Evolutionary conservation across 352 stramenopile genomes (phyloP).

Genomic region (Phytophthora kernoviae): DNA sequence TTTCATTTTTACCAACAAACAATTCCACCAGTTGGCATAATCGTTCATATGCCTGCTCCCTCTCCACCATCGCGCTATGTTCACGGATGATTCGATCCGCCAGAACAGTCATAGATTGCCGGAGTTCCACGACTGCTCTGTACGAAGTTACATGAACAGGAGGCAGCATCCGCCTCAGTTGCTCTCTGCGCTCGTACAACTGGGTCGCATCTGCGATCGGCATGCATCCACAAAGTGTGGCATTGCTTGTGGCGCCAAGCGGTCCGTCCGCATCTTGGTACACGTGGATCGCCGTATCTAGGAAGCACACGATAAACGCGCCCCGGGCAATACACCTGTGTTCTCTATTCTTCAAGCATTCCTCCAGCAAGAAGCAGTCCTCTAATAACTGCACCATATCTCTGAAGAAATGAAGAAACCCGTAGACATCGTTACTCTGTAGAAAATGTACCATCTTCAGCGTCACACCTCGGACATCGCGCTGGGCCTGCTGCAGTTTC

Average conservation of each 20-base stretch:
- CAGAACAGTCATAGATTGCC: constrained; percentile 38
- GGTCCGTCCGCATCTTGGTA: constrained; percentile 65
- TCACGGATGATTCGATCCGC: constrained; percentile 37
- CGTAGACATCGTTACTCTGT: constrained; percentile 55
- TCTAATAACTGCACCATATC: constrained; percentile 58
- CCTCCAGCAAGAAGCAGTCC: constrained; percentile 63
- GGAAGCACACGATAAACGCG: constrained; percentile 48
- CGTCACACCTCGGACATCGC: constrained; percentile 50
- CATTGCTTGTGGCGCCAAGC: constrained; percentile 38
- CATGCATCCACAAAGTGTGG: constrained; percentile 55
- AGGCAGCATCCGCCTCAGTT: constrained; percentile 57
- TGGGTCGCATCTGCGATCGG: constrained; percentile 30
- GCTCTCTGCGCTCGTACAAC: constrained; percentile 39
- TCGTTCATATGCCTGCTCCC: constrained; percentile 33
- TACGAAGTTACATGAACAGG: constrained; percentile 52
- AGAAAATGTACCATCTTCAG: constrained; percentile 64
- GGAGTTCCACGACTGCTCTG: constrained; percentile 36
- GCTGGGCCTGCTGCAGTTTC: constrained; percentile 39
- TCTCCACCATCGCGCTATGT: constrained; percentile 38
- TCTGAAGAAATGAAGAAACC: constrained; percentile 69
- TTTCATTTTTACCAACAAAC: constrained; percentile 44
- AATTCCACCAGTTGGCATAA: constrained; percentile 45
- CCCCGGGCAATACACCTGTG: constrained; percentile 20
- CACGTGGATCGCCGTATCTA: constrained; percentile 66
- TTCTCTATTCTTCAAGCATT: constrained; percentile 39